phyloP scores from a whole-genome alignment of 257 asterid genomes.

The Apocynum venetum region DNA sequence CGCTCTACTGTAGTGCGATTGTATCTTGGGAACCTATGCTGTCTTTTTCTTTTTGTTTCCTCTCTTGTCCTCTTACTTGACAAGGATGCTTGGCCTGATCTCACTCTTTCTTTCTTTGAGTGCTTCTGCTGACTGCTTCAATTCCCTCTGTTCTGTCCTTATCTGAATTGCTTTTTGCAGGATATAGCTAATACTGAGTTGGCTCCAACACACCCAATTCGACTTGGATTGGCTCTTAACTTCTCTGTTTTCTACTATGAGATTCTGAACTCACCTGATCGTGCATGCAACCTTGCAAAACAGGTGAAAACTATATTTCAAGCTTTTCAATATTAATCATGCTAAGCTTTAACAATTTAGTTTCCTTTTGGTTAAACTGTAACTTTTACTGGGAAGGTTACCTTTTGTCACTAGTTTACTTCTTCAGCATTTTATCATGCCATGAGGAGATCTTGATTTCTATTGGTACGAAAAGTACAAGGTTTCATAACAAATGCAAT shows the following conservation, averaged over 20 bases:
- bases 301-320: conserved; percentile 17
- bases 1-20: neutral
- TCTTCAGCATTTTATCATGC: neutral
- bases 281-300: conserved; percentile 35
- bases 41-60: neutral
- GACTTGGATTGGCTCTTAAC: conserved; percentile 41
- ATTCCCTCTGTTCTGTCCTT: neutral
- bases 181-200: conserved; percentile 30
- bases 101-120: neutral
- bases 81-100: neutral
- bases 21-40: neutral
- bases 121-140: neutral
- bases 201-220: conserved; percentile 35
- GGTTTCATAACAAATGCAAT: neutral
- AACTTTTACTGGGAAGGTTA: neutral
- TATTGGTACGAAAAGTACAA: neutral
- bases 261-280: conserved; percentile 32
- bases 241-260: conserved; percentile 36
- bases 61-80: neutral
- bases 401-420: neutral
- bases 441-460: neutral
- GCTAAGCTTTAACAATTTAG: neutral
- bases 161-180: conserved; percentile 10
- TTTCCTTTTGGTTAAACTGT: neutral
- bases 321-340: neutral